These are phyloP conservation scores for Metarhizium anisopliae DNA, from an alignment of 2,329 filamentous ascomycete genomes.

Conservation along the genomic window DNA sequence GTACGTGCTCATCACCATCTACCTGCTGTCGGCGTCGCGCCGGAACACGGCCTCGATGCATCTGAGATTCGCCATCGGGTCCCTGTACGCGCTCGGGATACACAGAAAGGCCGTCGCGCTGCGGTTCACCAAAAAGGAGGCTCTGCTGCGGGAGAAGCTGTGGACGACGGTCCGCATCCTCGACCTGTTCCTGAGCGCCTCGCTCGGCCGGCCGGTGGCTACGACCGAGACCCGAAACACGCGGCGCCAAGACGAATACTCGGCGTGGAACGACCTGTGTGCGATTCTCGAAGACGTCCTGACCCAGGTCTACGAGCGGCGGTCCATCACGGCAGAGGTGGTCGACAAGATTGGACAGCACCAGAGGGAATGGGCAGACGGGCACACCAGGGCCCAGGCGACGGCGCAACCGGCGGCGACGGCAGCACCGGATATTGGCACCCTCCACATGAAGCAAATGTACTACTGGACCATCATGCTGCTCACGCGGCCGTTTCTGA, in stretches of 20 bases:
- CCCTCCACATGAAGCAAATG: conserved; percentile 17
- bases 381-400: background rate
- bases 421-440: background rate
- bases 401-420: too few species aligned
- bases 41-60: too few species aligned
- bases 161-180: conserved; percentile 3
- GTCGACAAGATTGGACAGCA: conserved; percentile 14
- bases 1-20: too few species aligned
- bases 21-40: too few species aligned
- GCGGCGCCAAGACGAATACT: conserved; percentile 12
- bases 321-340: too few species aligned
- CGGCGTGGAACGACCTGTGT: background rate
- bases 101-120: too few species aligned
- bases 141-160: too few species aligned
- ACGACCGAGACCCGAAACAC: conserved; percentile 12
- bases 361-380: conserved; percentile 15
- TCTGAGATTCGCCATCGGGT: too few species aligned
- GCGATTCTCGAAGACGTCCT: conserved; percentile 21
- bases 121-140: too few species aligned
- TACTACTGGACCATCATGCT: conserved; percentile 26
- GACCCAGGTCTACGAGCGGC: conserved; percentile 15
- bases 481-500: conserved; percentile 19
- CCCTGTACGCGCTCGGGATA: too few species aligned
- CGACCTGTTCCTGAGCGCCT: conserved; percentile 17
- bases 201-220: conserved; percentile 13